Evolutionary conservation across 805 yeast species (phyloP), one percentile per base, ranked within the genome.

Genomic region (Candida koratica): DNA sequence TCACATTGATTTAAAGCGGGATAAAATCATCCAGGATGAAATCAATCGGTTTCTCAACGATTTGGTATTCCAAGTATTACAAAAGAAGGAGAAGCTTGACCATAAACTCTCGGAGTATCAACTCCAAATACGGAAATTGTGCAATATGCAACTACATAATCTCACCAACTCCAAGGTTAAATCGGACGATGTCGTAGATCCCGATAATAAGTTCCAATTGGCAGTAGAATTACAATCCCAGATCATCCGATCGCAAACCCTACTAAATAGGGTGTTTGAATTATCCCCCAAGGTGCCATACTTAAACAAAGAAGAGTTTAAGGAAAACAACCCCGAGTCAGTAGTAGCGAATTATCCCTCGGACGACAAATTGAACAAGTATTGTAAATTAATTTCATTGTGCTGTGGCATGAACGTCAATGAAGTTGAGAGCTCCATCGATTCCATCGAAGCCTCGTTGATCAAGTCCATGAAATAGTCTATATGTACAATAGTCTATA

Each of bases 331-430:
- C 18, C 6, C 12, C 10, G 26, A 38, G 14, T 49, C 58, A 13
- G 42, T 49, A 11, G 49, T 55, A 12, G 45, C 55, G 17, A 45
- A 44, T 31, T 56, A 50, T 37, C 56, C 67, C 3, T 41, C 51
- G 5, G 56, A 55, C 25, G 67, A 63, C 38, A 54, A 53, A 30
- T 51, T 65, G 20, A 53, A 54, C 48, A 67, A 67, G 42, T 67
- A 67, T 43, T 62, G 70, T 43, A 56, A 56, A 40, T 51, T 67
- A 37, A 61, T 67, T 6, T 57, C 71, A 10, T 45, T 60, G 16
- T 64, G 71, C 41, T 67, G 71, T 38, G 73, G 69, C 10, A 62
- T 67, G 69, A 47, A 60, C 28, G 43, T 63, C 36, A 46, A 51
- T 23, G 71, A 67, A 29, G 69, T 65, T 25, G 70, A 67, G 37